Percentiles rank a stretch among this genome's conserved stretches.
These are phyloP conservation scores for Apiospora hydei DNA, from an alignment of 2,329 filamentous ascomycete genomes.

Conservation along the genomic window DNA sequence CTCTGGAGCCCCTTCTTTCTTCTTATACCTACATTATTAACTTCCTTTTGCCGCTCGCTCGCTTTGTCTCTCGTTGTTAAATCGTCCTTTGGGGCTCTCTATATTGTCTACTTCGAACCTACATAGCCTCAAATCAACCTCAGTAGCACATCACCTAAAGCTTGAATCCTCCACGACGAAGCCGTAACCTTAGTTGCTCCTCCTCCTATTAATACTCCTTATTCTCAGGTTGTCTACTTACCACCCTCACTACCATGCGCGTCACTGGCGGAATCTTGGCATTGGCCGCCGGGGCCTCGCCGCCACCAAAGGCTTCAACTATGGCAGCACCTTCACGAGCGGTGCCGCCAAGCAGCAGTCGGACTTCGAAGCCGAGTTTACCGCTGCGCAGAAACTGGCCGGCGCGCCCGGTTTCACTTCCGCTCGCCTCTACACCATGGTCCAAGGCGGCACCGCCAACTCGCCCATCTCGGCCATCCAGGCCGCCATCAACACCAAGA, in stretches of 20 bases:
- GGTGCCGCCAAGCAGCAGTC: slow-evolving; percentile 65
- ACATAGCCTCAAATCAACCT: slow-evolving; percentile 15
- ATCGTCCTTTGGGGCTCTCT: neutral
- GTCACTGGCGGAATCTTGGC: slow-evolving; percentile 38
- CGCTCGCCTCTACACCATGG: slow-evolving; percentile 78
- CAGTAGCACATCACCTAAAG: neutral
- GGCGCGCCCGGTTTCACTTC: slow-evolving; percentile 72
- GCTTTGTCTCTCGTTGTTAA: slow-evolving; percentile 18
- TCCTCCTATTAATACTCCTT: neutral
- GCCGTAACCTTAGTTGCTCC: neutral
- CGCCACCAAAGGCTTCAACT: slow-evolving; percentile 74
- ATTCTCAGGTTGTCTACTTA: slow-evolving; percentile 1
- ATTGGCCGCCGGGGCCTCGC: slow-evolving; percentile 48
- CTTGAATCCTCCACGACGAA: neutral
- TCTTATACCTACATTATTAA: slow-evolving; percentile 8
- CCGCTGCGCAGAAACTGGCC: slow-evolving; percentile 66
- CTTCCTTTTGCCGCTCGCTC: slow-evolving; percentile 12
- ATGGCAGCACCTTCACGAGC: slow-evolving; percentile 68
- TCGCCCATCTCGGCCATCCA: slow-evolving; percentile 60
- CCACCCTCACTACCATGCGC: slow-evolving; percentile 33
- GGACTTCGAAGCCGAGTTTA: slow-evolving; percentile 77
- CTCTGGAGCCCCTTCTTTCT: neutral
- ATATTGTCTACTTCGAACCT: slow-evolving; percentile 25
- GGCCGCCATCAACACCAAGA: slow-evolving; percentile 83
- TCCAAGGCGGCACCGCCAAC: slow-evolving; percentile 71